Conservation (phyloP, 371 early-diverging fungal genomes). For the Rhizomucor pusillus region DNA sequence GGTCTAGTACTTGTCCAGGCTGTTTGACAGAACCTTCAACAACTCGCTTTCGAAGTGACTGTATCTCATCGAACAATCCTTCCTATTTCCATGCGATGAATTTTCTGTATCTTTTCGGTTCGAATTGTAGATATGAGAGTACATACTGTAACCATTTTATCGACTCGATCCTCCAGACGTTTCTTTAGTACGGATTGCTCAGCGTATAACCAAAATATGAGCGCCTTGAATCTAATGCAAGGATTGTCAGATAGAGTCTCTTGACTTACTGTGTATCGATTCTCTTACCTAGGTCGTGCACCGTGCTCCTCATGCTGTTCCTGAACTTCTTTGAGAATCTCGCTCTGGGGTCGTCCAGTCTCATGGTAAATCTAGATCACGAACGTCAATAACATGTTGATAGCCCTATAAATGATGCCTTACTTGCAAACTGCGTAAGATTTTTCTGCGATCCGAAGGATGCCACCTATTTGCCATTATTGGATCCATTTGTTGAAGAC, state of each 20-base stretch:
- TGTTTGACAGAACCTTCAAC: conserved; percentile 41
- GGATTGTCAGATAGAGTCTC: conserved; percentile 17
- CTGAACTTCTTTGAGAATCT: conserved; percentile 63
- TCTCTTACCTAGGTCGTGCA: conserved; percentile 21
- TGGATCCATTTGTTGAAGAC: conserved; percentile 76
- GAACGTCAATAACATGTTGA: background rate
- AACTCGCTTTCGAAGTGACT: conserved; percentile 57
- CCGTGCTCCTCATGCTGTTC: conserved; percentile 34
- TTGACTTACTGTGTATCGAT: too few species aligned
- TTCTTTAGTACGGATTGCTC: conserved; percentile 63
- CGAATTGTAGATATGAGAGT: background rate
- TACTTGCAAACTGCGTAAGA: conserved; percentile 81
- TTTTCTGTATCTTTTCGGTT: conserved; percentile 3
- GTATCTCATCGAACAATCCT: conserved; percentile 83
- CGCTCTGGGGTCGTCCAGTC: conserved; percentile 76
- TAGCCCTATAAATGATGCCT: background rate
- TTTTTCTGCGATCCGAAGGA: conserved; percentile 83
- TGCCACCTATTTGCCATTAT: conserved; percentile 93
- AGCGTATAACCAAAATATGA: conserved; percentile 88
- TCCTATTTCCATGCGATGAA: conserved; percentile 24
- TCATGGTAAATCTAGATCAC: conserved; percentile 58
- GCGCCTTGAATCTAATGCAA: conserved; percentile 40
- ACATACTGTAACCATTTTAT: conserved; percentile 77
- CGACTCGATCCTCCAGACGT: conserved; percentile 82
- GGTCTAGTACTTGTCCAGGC: conserved; percentile 43